A percentile compares a stretch with the other conserved stretches of the same genome.
These are phyloP conservation scores for Cladosporium sp. DNA, from an alignment of 2,329 filamentous ascomycete species.

Conservation along the genomic window DNA sequence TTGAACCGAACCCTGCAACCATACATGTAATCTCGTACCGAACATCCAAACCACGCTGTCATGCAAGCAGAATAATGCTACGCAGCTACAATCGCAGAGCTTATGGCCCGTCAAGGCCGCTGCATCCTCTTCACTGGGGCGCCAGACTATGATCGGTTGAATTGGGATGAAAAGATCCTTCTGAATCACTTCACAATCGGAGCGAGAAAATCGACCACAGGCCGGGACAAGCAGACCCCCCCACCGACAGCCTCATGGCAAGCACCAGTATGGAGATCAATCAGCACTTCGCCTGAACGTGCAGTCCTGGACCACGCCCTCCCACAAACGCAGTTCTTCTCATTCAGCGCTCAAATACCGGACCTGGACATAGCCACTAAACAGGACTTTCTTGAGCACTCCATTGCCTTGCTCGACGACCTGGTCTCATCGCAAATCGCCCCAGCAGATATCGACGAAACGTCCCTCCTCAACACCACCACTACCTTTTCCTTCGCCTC, in stretches of 20 bases:
- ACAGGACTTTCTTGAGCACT: slow-evolving; percentile 74
- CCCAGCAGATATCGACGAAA: slow-evolving; percentile 34
- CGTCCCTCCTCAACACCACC: slow-evolving; percentile 37
- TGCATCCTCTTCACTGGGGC: slow-evolving; percentile 60
- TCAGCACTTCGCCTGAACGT: slow-evolving; percentile 19
- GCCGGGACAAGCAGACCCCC: slow-evolving; percentile 35
- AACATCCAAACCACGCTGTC: neutral
- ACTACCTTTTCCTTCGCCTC: slow-evolving; percentile 31
- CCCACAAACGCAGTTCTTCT: slow-evolving; percentile 31
- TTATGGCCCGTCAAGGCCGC: slow-evolving; percentile 1
- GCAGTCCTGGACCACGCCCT: too few species aligned
- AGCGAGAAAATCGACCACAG: neutral
- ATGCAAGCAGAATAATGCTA: neutral
- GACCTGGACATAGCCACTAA: slow-evolving; percentile 23
- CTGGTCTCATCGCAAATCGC: slow-evolving; percentile 62
- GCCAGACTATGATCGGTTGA: slow-evolving; percentile 55
- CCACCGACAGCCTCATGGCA: slow-evolving; percentile 18
- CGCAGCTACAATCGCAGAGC: neutral
- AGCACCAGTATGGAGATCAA: slow-evolving; percentile 30
- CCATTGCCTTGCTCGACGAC: slow-evolving; percentile 68
- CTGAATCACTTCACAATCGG: neutral
- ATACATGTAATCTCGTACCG: too few species aligned
- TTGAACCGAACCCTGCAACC: neutral
- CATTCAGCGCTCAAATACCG: slow-evolving; percentile 24
- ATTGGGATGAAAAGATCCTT: slow-evolving; percentile 57